These are phyloP conservation scores for Penicillium diatomitis DNA, from an alignment of 495 filamentous ascomycete species.

Conservation along the genomic window DNA sequence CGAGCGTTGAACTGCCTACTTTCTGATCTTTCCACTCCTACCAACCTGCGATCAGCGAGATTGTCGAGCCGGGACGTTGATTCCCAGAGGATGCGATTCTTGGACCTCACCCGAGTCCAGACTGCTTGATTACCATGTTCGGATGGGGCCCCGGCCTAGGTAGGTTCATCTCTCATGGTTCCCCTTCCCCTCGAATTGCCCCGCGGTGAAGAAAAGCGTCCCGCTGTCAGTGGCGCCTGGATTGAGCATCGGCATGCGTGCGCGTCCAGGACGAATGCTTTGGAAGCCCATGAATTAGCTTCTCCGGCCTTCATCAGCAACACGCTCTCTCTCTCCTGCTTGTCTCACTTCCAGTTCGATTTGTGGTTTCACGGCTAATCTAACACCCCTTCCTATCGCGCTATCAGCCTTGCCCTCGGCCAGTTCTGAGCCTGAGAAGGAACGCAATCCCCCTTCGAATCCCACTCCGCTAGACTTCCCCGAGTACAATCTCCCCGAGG, in stretches of 20 bases:
- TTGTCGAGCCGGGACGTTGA: neutral
- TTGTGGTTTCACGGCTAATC: neutral
- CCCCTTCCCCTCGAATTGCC: neutral
- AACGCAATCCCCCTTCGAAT: conserved; percentile 35
- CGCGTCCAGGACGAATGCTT: neutral
- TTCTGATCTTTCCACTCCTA: neutral
- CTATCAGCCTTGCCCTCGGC: conserved; percentile 25
- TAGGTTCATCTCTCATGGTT: conserved; percentile 12
- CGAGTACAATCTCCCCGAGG: conserved; percentile 25
- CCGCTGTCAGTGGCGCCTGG: conserved; percentile 6
- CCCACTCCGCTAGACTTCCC: conserved; percentile 45
- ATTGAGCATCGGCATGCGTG: neutral
- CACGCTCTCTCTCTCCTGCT: neutral
- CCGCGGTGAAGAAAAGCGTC: neutral
- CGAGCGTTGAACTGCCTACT: neutral
- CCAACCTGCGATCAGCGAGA: neutral
- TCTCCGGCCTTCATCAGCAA: neutral
- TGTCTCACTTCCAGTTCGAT: neutral
- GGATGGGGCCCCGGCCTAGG: conserved; percentile 30
- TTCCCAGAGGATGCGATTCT: conserved; percentile 8
- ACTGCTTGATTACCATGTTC: conserved; percentile 21
- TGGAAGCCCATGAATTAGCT: neutral
- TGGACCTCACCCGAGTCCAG: neutral
- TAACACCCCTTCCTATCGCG: neutral
- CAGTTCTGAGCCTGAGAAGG: conserved; percentile 30